Conservation (phyloP, 164 flowering plant genomes). For the Echeveria elegans region DNA sequence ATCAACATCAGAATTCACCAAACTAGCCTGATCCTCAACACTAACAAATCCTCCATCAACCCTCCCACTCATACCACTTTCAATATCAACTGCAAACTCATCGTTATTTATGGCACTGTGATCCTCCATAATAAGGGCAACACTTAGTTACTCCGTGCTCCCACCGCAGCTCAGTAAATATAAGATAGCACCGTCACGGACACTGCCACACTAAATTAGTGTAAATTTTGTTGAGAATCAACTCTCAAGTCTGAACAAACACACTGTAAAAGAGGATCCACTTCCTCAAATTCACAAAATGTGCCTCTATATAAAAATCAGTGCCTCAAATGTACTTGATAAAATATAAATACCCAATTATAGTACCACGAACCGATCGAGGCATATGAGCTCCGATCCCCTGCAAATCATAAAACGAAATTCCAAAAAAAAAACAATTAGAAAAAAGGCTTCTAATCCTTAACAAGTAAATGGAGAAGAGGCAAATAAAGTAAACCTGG, state of each 20-base stretch:
- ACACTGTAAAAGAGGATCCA: too few relatives aligned
- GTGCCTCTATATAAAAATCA: background rate
- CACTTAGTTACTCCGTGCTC: background rate
- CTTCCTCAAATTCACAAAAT: background rate
- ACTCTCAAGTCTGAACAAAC: background rate
- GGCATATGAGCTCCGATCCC: too few relatives aligned
- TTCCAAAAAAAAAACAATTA: too few relatives aligned
- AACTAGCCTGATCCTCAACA: slow-evolving; percentile 23
- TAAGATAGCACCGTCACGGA: too few relatives aligned
- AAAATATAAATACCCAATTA: too few relatives aligned
- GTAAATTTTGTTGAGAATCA: too few relatives aligned
- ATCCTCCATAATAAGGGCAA: slow-evolving; percentile 29
- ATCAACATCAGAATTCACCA: slow-evolving; percentile 12
- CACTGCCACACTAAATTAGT: background rate
- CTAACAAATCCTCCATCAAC: slow-evolving; percentile 25
- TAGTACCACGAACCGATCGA: too few relatives aligned
- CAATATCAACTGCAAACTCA: slow-evolving; percentile 38
- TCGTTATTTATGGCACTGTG: too few relatives aligned
- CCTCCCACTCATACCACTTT: slow-evolving; percentile 29
- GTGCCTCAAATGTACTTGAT: background rate
- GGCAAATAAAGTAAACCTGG: too few relatives aligned
- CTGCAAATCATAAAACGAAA: background rate
- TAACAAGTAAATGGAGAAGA: too few relatives aligned
- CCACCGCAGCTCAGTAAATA: background rate
- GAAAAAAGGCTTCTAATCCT: too few relatives aligned